Evolutionary conservation across 164 flowering plant genomes (phyloP), one percentile per base, ranked within the genome.

Genomic region (Umbilicus rupestris): DNA sequence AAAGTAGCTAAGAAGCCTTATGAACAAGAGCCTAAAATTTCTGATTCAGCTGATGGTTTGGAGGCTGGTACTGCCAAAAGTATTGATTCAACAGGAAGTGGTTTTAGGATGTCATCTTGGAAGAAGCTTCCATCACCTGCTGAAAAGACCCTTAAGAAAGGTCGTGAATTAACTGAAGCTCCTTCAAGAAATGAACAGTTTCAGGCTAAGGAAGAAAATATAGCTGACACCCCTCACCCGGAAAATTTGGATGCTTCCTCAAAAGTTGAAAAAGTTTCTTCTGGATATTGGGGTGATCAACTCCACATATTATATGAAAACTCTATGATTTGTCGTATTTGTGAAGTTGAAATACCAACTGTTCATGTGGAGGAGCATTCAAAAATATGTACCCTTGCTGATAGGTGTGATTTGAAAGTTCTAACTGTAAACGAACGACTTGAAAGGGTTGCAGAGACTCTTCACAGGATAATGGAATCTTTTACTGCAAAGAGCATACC

Each of bases 361-460:
- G 82, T 90, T 35, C 87, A 85, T 79, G 96, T 92, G 37, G 97
- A 90, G 77, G 87, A 84, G 70, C 99, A 95, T 78, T 95, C 99
- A 66, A 84, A 86, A 74, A 88, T 95, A 66, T 95, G 99, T 69
- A 84, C 97, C 50, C 79, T 92, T 75, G 97, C 92, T 66, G 95
- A 92, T 75, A 86, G 96, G 78, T 92, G 98, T 77, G 99, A 95
- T 75, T 72, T 88, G 67, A 95, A 95, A 75, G 90, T 97, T 26
- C 73, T 88, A 73, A 85, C 80, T 30, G 78, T 87, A n/a, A 86
- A 92, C 77, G 92, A 87, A 73, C 76, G 99, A 31, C 86, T 95
- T 65, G 89, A 84, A 71, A 86, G 98, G 81, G 89, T 95, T 73
- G 86, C 87, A 52, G 90, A 90, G 60, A 83, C 92, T 70, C 90